These are phyloP conservation scores for Adansonia grandidieri DNA, from an alignment of 441 rosid species.

Conservation along the genomic window DNA sequence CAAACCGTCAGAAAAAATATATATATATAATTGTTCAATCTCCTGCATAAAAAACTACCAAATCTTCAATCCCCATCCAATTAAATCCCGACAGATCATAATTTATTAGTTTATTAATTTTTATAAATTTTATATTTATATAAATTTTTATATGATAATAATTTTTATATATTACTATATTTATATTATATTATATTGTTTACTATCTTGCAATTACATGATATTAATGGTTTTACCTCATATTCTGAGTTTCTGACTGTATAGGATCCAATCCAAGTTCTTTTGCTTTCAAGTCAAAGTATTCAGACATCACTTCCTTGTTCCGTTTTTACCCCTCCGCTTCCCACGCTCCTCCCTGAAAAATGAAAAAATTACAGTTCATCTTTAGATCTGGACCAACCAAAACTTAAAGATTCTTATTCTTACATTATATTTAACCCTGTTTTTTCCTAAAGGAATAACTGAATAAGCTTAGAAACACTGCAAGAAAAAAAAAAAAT, in stretches of 20 bases:
- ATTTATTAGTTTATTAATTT: too few species aligned
- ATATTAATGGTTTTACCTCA: background rate
- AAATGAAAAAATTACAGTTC: slow-evolving; percentile 20
- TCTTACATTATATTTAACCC: background rate
- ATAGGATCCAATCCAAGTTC: slow-evolving; percentile 2
- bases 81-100: background rate
- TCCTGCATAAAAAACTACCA: background rate
- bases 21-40: background rate
- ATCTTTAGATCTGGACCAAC: slow-evolving; percentile 43
- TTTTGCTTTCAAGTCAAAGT: slow-evolving; percentile 16
- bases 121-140: background rate
- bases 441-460: background rate
- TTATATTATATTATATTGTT: too few species aligned
- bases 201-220: background rate
- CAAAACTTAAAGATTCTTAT: slow-evolving; percentile 11
- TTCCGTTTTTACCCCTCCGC: slow-evolving; percentile 41
- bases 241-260: background rate
- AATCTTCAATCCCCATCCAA: background rate
- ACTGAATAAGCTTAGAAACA: slow-evolving; percentile 8
- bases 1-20: background rate
- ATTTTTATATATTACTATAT: too few species aligned
- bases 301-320: slow-evolving; percentile 16
- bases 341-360: slow-evolving; percentile 41
- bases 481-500: background rate
- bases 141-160: background rate